A percentile compares a stretch with the other conserved stretches of the same genome.
Evolutionary conservation across 2,329 filamentous ascomycete genomes (phyloP).

Genomic region (Atkinsonella texensis): DNA sequence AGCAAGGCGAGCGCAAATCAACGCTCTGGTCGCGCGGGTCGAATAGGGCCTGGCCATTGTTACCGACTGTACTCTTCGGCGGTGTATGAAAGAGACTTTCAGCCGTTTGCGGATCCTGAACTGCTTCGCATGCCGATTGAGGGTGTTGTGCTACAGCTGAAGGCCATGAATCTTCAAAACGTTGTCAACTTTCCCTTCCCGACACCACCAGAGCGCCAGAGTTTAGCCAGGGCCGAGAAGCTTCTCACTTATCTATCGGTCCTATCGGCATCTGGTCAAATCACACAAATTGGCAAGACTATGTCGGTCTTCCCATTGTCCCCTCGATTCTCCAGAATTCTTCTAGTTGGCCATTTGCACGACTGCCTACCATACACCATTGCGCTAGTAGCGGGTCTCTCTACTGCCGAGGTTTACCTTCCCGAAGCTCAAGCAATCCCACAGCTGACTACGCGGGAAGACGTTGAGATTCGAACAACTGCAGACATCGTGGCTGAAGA

Average conservation of each 20-base stretch:
- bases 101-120: conserved; percentile 77
- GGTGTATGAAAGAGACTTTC: conserved; percentile 81
- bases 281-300: conserved; percentile 68
- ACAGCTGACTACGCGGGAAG: conserved; percentile 33
- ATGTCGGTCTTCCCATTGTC: conserved; percentile 85
- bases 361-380: conserved; percentile 77
- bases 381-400: conserved; percentile 76
- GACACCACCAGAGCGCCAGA: conserved; percentile 68
- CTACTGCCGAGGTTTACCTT: conserved; percentile 78
- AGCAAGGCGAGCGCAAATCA: conserved; percentile 94
- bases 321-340: conserved; percentile 80
- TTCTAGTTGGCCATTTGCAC: conserved; percentile 77
- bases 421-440: conserved; percentile 68
- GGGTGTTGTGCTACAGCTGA: conserved; percentile 83
- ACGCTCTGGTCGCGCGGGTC: conserved; percentile 82
- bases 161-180: conserved; percentile 83
- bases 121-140: conserved; percentile 86
- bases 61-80: conserved; percentile 92
- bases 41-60: conserved; percentile 92
- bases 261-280: conserved; percentile 55
- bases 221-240: conserved; percentile 72
- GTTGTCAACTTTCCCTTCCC: conserved; percentile 95
- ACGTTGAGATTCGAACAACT: conserved; percentile 43
- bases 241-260: conserved; percentile 78
- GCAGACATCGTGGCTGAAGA: conserved; percentile 63